A percentile compares a stretch with the other conserved stretches of the same genome.
phyloP scores from a whole-genome alignment of 2,329 filamentous ascomycete genomes.

The Diaporthe sp. region DNA sequence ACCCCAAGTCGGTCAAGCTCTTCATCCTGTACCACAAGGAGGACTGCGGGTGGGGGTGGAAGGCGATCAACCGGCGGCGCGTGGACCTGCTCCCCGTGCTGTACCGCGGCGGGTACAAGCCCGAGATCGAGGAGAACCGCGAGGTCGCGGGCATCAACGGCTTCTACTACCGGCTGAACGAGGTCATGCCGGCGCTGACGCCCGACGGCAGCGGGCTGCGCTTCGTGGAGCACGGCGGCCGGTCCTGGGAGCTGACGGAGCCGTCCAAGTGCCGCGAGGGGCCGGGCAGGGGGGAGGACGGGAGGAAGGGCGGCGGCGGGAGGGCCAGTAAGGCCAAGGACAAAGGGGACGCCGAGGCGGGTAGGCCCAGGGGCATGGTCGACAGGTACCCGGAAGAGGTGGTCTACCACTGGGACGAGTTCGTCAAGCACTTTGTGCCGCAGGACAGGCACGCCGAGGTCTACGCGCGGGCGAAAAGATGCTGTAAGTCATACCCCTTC shows the following conservation, averaged over 20 bases:
- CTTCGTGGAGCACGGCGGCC: constrained; percentile 36
- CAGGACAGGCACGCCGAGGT: constrained; percentile 34
- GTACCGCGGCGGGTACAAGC: constrained; percentile 38
- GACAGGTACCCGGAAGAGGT: constrained; percentile 41
- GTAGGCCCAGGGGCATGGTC: constrained; percentile 39
- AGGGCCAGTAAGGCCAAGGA: background rate
- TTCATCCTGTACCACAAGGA: constrained; percentile 42
- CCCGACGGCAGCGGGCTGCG: constrained; percentile 40
- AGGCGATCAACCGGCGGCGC: constrained; percentile 36
- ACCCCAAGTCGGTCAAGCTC: constrained; percentile 38
- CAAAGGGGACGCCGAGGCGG: constrained; percentile 16
- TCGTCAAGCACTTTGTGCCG: constrained; percentile 38
- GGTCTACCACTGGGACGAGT: constrained; percentile 41
- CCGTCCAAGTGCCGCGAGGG: constrained; percentile 36
- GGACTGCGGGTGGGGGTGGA: constrained; percentile 40
- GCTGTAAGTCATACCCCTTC: constrained; percentile 20
- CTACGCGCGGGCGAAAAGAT: constrained; percentile 33
- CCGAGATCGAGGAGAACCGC: constrained; percentile 40
- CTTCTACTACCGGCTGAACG: constrained; percentile 41
- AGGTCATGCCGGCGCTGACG: constrained; percentile 43
- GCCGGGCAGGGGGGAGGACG: background rate
- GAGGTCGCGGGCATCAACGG: constrained; percentile 40
- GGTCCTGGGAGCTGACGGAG: constrained; percentile 39
- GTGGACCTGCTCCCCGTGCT: constrained; percentile 38
- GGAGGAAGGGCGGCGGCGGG: background rate